Percentiles rank a stretch among this genome's conserved stretches.
Evolutionary conservation across 768 basidiomycete genomes (phyloP).

Genomic region (Antrodiella citrinella): DNA sequence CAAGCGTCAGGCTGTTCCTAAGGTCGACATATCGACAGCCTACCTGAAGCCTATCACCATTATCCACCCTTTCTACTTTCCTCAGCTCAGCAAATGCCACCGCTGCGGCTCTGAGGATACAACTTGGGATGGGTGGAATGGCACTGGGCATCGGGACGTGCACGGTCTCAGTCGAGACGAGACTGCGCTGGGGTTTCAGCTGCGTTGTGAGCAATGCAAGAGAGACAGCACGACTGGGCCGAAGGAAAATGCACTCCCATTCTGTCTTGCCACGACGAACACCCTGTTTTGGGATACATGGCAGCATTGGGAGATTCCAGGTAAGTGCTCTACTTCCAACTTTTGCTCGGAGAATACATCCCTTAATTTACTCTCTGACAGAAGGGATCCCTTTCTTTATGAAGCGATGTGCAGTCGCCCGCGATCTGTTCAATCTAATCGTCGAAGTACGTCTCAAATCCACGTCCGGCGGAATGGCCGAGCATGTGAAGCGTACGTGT

Average conservation of each 20-base stretch:
- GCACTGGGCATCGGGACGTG: conserved; percentile 14
- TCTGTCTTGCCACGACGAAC: conserved; percentile 14
- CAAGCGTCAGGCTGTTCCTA: background rate
- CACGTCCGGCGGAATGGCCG: conserved; percentile 15
- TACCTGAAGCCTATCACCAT: conserved; percentile 18
- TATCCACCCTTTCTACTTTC: conserved; percentile 18
- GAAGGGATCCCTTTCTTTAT: conserved; percentile 17
- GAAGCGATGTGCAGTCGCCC: conserved; percentile 14
- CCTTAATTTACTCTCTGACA: no score
- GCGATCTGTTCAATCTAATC: conserved; percentile 19
- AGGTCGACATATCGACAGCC: conserved; percentile 4
- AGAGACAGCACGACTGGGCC: background rate
- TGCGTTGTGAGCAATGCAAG: conserved; percentile 10
- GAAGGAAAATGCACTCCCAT: background rate
- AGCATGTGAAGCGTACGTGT: conserved; percentile 18
- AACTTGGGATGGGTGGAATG: conserved; percentile 8
- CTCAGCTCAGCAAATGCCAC: conserved; percentile 6
- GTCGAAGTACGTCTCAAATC: conserved; percentile 15
- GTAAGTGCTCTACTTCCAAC: conserved; percentile 8
- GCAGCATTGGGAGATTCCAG: conserved; percentile 16
- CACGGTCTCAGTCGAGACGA: conserved; percentile 13
- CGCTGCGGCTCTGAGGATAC: conserved; percentile 1
- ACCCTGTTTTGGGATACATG: conserved; percentile 15
- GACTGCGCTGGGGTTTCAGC: conserved; percentile 11
- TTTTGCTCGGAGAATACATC: no score